Evolutionary conservation across 2,329 filamentous ascomycete genomes (phyloP), one percentile per base, ranked within the genome.

Genomic region (Neodidymelliopsis sp.): DNA sequence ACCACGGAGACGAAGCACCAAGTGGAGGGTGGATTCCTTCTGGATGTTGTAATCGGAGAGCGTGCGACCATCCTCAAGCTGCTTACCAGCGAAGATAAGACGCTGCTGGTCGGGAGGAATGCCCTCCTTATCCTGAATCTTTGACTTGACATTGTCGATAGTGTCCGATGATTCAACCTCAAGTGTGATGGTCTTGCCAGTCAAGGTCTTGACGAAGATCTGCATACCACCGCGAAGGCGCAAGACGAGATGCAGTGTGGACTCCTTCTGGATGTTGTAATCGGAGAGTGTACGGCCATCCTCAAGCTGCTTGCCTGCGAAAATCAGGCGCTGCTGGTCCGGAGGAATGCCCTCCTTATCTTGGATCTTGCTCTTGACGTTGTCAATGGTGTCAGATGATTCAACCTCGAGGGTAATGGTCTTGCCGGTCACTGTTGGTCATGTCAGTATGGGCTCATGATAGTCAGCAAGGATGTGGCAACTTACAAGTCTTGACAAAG

Each of bases 101-200:
- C 92, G 93, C 80, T 97, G 92, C 77, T 97, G 92, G 71, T 97
- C 92, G 9, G 92, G 92, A 35, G 92, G 93, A 47, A 97, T 97
- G 19, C 92, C 92, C 77, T 97, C 92, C 84, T 97, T 97, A 70
- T 97, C 92, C 76, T 97, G 92, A 31, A 97, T 97, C 84, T 97
- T 97, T 39, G 83, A 86, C 85, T 97, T 97, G 28, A 97, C 92
- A 56, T 96, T 96, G 81, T 96, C 91, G 75, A 96, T 96, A 29
- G 91, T 96, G 66, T 96, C 91, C 1, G 85, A 89, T 12, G 81
- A 84, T 72, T 86, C 84, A 6, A 87, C 84, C 73, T 86, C 84
- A 6, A 86, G 74, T 22, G 84, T 86, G 72, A 86, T 86, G 56
- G 84, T 86, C 78, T 86, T 84, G 56, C 81, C 81, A 34, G 81